Evolutionary conservation across 768 basidiomycete genomes (phyloP), one percentile per base, ranked within the genome.

Genomic region (Plicaturopsis crispa): DNA sequence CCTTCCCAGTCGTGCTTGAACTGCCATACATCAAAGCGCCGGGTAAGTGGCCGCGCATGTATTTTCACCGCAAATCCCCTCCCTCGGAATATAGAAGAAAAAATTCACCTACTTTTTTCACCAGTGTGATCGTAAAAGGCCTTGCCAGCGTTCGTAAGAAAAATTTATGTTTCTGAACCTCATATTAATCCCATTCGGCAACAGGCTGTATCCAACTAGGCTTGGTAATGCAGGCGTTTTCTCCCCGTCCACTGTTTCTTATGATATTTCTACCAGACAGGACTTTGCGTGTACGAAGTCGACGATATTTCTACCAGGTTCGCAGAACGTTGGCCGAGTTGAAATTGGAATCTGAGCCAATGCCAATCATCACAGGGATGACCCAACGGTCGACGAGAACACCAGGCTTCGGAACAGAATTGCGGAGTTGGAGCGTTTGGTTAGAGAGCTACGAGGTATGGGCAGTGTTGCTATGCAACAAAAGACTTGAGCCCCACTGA

Each of bases 11-110:
- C n/a, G n/a, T 84, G 80, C 54, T 64, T 82, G 43, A 88, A 88
- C 53, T 94, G 91, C 65, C 91, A 94, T 62, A 91, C 89, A 32
- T 91, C 90, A 38, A 94, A 94, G 65, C 69, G 91, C 50, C 92
- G 92, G 74, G 89, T 89, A 45, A 39, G 70, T 38, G 22, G 6
- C 13, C 31, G 12, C 16, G 39, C 39, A 44, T 16, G 43, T 31
- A 18, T 5, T 28, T 35, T 22, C 5, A 7, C 24, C 42, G 31
- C 43, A 18, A 30, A 19, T 42, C 40, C 39, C 40, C 41, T 35
- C 39, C 38, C 33, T 7, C 31, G 42, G 14, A n/a, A n/a, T n/a
- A n/a, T n/a, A n/a, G n/a, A n/a, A n/a, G n/a, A n/a, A n/a, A n/a
- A n/a, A n/a, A n/a, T n/a, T n/a, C n/a, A n/a, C n/a, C n/a, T n/a